Percentiles rank a stretch among this genome's conserved stretches.
phyloP scores from a whole-genome alignment of 768 basidiomycete genomes.

The Agrocybe pediades region DNA sequence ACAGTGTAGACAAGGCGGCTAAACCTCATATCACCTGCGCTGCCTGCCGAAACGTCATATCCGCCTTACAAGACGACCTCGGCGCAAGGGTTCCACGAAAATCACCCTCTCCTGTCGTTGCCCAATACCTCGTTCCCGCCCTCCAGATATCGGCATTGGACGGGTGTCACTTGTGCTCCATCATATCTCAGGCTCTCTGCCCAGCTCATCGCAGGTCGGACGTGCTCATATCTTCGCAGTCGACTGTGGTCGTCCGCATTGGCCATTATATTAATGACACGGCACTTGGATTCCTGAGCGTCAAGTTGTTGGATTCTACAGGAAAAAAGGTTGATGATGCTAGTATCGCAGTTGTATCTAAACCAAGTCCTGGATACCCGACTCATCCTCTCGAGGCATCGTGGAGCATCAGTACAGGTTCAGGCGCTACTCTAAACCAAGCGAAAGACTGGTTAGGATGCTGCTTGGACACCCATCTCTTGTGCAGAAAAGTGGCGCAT shows the following conservation, averaged over 20 bases:
- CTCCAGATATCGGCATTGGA: constrained; percentile 5
- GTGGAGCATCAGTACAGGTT: constrained; percentile 8
- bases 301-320: background rate
- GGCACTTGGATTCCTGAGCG: background rate
- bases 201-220: constrained; percentile 6
- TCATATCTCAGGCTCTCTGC: constrained; percentile 7
- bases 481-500: constrained; percentile 6
- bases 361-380: background rate
- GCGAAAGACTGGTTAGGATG: constrained; percentile 2
- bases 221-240: background rate
- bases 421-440: constrained; percentile 8
- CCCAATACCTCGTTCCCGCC: background rate
- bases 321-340: constrained; percentile 1
- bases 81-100: background rate
- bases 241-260: background rate
- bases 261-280: background rate
- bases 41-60: background rate
- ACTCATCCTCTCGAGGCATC: background rate
- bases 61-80: background rate
- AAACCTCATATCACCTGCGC: constrained; percentile 3
- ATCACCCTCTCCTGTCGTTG: background rate
- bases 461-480: background rate
- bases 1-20: too few relatives aligned
- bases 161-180: constrained; percentile 13
- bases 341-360: background rate